Evolutionary conservation across 2,329 filamentous ascomycete genomes (phyloP).

Genomic region (Beauveria sp.): DNA sequence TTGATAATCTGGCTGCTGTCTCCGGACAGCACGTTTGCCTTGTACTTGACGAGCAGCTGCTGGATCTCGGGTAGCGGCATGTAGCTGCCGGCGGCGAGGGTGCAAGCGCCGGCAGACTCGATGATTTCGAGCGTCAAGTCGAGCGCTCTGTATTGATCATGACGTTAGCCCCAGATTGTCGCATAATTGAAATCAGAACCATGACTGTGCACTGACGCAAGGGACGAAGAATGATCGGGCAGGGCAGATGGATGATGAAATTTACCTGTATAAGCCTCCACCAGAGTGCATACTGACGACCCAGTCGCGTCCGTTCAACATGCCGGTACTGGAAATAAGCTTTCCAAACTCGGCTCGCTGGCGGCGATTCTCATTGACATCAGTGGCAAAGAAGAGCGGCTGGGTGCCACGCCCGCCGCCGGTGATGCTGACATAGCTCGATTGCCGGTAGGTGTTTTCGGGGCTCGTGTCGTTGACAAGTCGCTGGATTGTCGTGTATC

Average conservation of each 20-base stretch:
- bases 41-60: slow-evolving; percentile 22
- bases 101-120: slow-evolving; percentile 33
- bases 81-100: slow-evolving; percentile 27
- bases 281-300: slow-evolving; percentile 29
- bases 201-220: too few species aligned
- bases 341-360: slow-evolving; percentile 29
- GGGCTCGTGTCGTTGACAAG: slow-evolving; percentile 26
- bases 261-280: slow-evolving; percentile 26
- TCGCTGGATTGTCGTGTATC: slow-evolving; percentile 27
- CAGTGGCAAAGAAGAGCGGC: slow-evolving; percentile 32
- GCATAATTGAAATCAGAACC: too few species aligned
- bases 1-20: slow-evolving; percentile 32
- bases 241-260: too few species aligned
- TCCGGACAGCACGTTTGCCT: slow-evolving; percentile 30
- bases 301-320: slow-evolving; percentile 30
- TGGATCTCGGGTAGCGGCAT: slow-evolving; percentile 21
- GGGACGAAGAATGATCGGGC: too few species aligned
- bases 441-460: slow-evolving; percentile 29
- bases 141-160: slow-evolving; percentile 20
- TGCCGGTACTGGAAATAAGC: slow-evolving; percentile 21
- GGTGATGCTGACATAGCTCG: slow-evolving; percentile 31
- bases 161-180: neutral
- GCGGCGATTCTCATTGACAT: slow-evolving; percentile 31
- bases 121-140: slow-evolving; percentile 32
- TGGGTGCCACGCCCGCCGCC: slow-evolving; percentile 29